Evolutionary conservation across 257 asterid genomes (phyloP).

Genomic region (Sherardia arvensis): DNA sequence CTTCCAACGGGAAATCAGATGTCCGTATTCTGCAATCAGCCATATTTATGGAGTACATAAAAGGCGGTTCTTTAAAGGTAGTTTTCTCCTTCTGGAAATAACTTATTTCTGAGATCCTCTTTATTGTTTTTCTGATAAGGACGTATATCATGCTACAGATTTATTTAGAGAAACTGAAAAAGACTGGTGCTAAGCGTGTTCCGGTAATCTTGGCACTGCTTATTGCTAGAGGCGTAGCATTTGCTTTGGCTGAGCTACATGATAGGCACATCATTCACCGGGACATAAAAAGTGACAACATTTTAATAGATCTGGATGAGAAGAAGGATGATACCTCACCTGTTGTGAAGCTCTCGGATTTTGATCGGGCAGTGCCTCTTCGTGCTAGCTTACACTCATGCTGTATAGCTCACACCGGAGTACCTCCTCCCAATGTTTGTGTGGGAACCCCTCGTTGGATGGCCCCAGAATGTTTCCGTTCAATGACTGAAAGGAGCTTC

Average conservation of each 20-base stretch:
- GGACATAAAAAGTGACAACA: constrained; percentile 79
- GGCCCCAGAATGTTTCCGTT: constrained; percentile 74
- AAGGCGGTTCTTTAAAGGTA: constrained; percentile 93
- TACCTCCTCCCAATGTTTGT: constrained; percentile 75
- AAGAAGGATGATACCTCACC: constrained; percentile 65
- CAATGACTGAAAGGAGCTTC: constrained; percentile 25
- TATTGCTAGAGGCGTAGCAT: constrained; percentile 73
- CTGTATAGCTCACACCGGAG: constrained; percentile 82
- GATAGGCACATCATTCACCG: constrained; percentile 76
- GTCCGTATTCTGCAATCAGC: constrained; percentile 55
- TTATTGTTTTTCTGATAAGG: background rate
- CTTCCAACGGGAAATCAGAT: constrained; percentile 44
- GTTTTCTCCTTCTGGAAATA: constrained; percentile 9
- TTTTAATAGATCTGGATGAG: constrained; percentile 68
- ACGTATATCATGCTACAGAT: constrained; percentile 32
- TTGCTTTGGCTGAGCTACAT: constrained; percentile 67
- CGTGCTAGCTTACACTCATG: constrained; percentile 69
- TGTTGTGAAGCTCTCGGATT: constrained; percentile 78
- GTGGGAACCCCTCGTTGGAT: constrained; percentile 99
- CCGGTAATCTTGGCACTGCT: constrained; percentile 38
- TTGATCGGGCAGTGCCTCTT: constrained; percentile 81
- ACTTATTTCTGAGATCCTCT: background rate
- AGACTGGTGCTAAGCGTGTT: constrained; percentile 48
- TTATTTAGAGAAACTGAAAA: constrained; percentile 51
- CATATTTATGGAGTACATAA: constrained; percentile 72